Base-by-base conservation (phyloP, 23 red algal genomes). In the Gracilaria gracilis region DNA sequence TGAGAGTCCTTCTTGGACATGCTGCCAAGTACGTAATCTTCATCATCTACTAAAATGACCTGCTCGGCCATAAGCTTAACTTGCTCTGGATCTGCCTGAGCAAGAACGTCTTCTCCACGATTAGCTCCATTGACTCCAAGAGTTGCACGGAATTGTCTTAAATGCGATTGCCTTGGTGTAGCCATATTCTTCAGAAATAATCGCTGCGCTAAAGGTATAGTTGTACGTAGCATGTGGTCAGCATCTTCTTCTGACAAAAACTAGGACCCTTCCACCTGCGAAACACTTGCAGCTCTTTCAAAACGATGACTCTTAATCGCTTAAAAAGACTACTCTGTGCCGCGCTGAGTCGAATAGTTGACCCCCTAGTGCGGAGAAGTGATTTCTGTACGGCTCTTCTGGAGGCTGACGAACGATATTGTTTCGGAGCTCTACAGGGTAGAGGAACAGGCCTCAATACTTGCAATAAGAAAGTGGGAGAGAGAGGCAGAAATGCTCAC, bases 1-100 rank as follows among this genome's bases (percentile, higher is more conserved):
- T 98, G 97, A 13, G 93, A 58, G 64, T 90, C 71, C 20, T 81
- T 73, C 81, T 98, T 98, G 59, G 89, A 91, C 32, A 83, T 88
- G 19, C 35, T 66, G 8, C 93, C 93, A 49, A 87, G 24, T 4
- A 89, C 48, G 17, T 81, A 34, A 74, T 98, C 97, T 51, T 67
- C 9, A 5, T 24, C 42, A 64, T 95, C 86, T 34, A 95, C 91
- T 20, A 95, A 88, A 8, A 98, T 94, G 11, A 98, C 89, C 38
- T 67, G 77, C 57, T 98, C 97, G 0, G 67, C 78, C 93, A 98
- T 95, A 31, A 95, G 86, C 29, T 53, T 55, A 25, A 55, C 70
- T 57, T 98, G 97, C 59, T 54, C 89, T 23, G 83, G 88, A 67
- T 95, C 96, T 36, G 86, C 57, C 48, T 71, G 19, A 38, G 82